phyloP scores from a whole-genome alignment of 148 eudicot genomes.

The Talinum fruticosum region DNA sequence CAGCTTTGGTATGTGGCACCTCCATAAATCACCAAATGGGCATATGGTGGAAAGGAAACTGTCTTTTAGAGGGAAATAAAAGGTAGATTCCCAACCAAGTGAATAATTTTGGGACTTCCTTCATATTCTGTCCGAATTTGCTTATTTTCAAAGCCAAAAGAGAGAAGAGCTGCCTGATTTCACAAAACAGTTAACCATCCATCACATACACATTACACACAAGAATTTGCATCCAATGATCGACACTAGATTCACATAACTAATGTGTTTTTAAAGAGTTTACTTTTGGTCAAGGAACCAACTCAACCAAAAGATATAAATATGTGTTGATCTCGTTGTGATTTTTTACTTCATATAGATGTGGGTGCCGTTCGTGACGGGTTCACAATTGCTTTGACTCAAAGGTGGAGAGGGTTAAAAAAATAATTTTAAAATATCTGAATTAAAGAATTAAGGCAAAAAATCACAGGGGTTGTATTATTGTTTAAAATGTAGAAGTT shows the following conservation, averaged over 20 bases:
- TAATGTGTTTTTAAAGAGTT: not conserved
- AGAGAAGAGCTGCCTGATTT: not conserved
- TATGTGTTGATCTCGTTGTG: too few species aligned
- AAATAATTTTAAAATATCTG: too few species aligned
- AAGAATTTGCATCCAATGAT: slow-evolving; percentile 1
- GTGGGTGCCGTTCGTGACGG: too few species aligned
- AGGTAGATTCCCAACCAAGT: slow-evolving; percentile 7
- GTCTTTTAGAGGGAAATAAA: not conserved
- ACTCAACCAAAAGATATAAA: too few species aligned
- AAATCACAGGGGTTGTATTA: too few species aligned
- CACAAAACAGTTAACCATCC: not conserved
- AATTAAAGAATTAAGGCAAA: too few species aligned
- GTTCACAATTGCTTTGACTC: too few species aligned
- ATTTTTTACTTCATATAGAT: too few species aligned
- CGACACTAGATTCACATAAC: slow-evolving; percentile 2
- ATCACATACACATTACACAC: not conserved
- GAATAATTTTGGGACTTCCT: slow-evolving; percentile 3
- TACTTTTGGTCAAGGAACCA: too few species aligned
- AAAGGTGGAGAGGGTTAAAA: too few species aligned
- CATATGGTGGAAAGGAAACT: slow-evolving; percentile 11
- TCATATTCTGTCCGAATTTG: slow-evolving; percentile 15
- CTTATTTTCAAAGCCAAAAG: slow-evolving; percentile 16
- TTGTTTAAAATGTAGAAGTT: too few species aligned
- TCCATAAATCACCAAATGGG: slow-evolving; percentile 15
- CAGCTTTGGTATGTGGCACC: slow-evolving; percentile 16